These are phyloP conservation scores for Haematococcus sp. DNA, from an alignment of 139 green algal genomes.

Conservation along the genomic window DNA sequence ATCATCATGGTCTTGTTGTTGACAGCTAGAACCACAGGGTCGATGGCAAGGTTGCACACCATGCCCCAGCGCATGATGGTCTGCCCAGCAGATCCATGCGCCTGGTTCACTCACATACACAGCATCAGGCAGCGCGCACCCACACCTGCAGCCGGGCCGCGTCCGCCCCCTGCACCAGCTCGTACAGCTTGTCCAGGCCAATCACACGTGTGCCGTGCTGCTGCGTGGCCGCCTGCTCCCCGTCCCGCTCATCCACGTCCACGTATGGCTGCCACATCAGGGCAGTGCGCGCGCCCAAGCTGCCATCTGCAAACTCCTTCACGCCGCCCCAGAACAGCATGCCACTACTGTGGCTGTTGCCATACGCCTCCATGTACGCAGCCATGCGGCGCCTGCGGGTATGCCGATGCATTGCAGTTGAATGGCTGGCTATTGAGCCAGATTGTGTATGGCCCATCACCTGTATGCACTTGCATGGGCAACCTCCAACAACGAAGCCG, in stretches of 20 bases:
- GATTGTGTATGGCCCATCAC: no score
- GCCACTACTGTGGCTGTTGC: conserved; percentile 34
- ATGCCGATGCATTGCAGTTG: background rate
- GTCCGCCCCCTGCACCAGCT: background rate
- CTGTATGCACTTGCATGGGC: no score
- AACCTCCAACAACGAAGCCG: no score
- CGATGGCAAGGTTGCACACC: no score
- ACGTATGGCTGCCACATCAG: conserved; percentile 61
- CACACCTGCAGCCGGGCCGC: conserved; percentile 15
- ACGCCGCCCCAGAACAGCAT: conserved; percentile 62
- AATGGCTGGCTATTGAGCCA: no score
- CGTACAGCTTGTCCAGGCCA: conserved; percentile 14
- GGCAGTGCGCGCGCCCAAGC: conserved; percentile 63
- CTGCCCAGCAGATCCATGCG: no score
- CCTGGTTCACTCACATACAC: no score
- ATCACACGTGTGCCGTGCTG: conserved; percentile 16
- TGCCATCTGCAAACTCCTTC: conserved; percentile 78
- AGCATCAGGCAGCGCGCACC: background rate
- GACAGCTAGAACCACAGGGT: no score
- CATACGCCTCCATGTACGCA: conserved; percentile 26
- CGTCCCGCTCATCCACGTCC: conserved; percentile 14
- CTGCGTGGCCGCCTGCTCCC: background rate
- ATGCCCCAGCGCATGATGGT: no score
- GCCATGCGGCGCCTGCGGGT: conserved; percentile 38
- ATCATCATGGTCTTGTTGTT: no score